A percentile compares a stretch with the other conserved stretches of the same genome.
These are phyloP conservation scores for Saturnispora hagleri DNA, from an alignment of 805 yeast species.

Conservation along the genomic window DNA sequence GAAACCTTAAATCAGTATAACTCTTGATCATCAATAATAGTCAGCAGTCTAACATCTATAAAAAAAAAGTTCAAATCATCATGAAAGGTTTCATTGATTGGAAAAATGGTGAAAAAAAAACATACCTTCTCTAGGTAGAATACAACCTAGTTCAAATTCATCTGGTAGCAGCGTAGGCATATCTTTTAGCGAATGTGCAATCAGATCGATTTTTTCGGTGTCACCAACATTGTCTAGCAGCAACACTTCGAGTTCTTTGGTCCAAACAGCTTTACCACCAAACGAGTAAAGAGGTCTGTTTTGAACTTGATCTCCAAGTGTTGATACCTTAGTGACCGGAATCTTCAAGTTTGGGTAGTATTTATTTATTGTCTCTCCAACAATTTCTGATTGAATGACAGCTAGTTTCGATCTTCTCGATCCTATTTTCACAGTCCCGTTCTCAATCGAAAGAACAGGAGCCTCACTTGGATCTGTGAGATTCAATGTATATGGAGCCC, in stretches of 20 bases:
- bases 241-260: slow-evolving; percentile 82
- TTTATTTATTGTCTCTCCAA: slow-evolving; percentile 48
- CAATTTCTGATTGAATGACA: slow-evolving; percentile 72
- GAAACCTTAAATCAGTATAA: slow-evolving; percentile 13
- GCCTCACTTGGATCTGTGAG: not conserved
- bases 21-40: slow-evolving; percentile 23
- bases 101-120: slow-evolving; percentile 7
- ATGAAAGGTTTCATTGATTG: slow-evolving; percentile 3
- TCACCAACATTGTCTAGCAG: slow-evolving; percentile 55
- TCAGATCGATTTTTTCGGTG: slow-evolving; percentile 66
- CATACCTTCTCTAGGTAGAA: slow-evolving; percentile 61
- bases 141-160: slow-evolving; percentile 82
- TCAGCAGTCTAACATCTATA: slow-evolving; percentile 34
- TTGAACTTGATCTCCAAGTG: slow-evolving; percentile 86
- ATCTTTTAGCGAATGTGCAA: slow-evolving; percentile 91
- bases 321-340: slow-evolving; percentile 69
- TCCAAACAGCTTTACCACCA: slow-evolving; percentile 96
- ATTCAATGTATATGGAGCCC: slow-evolving; percentile 10
- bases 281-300: slow-evolving; percentile 82
- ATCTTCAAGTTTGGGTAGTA: slow-evolving; percentile 57
- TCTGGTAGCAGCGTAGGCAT: slow-evolving; percentile 84
- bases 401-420: slow-evolving; percentile 88
- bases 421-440: slow-evolving; percentile 46
- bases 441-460: slow-evolving; percentile 7
- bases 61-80: slow-evolving; percentile 25